These are phyloP conservation scores for Zymoseptoria pseudotritici DNA, from an alignment of 2,329 filamentous ascomycete species.

Conservation along the genomic window DNA sequence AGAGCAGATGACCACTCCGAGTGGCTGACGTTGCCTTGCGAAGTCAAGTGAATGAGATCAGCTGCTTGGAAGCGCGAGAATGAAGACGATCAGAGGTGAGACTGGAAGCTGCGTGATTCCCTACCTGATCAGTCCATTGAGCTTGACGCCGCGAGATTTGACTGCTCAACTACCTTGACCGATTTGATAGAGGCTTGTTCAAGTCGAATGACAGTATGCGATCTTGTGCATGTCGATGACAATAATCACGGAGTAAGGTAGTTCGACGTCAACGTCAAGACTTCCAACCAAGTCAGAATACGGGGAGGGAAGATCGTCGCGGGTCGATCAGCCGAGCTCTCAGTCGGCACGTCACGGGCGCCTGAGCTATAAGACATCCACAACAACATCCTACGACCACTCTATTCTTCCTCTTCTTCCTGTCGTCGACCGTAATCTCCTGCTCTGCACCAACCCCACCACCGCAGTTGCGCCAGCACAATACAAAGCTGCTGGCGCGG, in stretches of 20 bases:
- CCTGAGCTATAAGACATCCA: neutral
- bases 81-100: neutral
- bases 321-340: neutral
- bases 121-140: neutral
- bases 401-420: neutral
- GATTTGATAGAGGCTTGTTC: neutral
- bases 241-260: neutral
- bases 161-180: neutral
- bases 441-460: neutral
- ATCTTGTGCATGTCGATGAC: neutral
- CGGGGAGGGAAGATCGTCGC: neutral
- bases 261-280: neutral
- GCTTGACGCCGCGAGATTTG: neutral
- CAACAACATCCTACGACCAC: neutral
- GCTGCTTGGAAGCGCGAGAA: neutral
- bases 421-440: neutral
- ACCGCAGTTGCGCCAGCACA: slow-evolving; percentile 7
- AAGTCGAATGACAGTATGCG: neutral
- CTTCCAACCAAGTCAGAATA: neutral
- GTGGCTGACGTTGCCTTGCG: neutral
- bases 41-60: neutral
- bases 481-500: slow-evolving; percentile 9
- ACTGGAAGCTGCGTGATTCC: neutral
- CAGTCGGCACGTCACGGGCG: neutral
- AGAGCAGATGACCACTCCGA: neutral